Percentiles rank a stretch among this genome's conserved stretches.
These are phyloP conservation scores for Phytopythium montanum DNA, from an alignment of 352 stramenopile genomes.

Conservation along the genomic window DNA sequence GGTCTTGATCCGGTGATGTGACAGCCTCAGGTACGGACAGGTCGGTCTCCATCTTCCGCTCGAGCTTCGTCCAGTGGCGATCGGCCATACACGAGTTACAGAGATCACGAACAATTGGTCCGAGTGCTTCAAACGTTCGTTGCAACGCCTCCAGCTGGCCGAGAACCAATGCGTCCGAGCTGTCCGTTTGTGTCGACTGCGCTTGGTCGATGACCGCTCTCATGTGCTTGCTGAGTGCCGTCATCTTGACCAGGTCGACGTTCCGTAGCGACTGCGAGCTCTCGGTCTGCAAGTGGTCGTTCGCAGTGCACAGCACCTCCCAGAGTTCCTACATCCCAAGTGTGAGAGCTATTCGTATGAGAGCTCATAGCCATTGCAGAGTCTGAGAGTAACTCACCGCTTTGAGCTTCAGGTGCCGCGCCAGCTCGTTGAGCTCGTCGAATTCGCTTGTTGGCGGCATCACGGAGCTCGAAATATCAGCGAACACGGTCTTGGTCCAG, in stretches of 20 bases:
- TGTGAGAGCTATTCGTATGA: background rate
- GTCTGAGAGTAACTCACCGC: constrained; percentile 15
- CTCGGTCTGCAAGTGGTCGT: constrained; percentile 35
- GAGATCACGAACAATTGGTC: constrained; percentile 53
- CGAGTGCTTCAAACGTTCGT: constrained; percentile 38
- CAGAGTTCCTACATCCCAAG: constrained; percentile 38
- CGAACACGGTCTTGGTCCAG: constrained; percentile 7
- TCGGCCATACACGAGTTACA: constrained; percentile 53
- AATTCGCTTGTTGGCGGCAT: constrained; percentile 17
- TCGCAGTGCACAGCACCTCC: constrained; percentile 42
- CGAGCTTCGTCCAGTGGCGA: constrained; percentile 69
- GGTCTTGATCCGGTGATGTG: background rate
- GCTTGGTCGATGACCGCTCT: constrained; percentile 14
- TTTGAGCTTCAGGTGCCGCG: constrained; percentile 44
- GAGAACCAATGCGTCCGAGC: constrained; percentile 15
- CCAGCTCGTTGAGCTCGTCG: constrained; percentile 25
- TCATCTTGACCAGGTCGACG: constrained; percentile 44
- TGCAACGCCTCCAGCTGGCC: constrained; percentile 36
- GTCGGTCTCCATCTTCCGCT: constrained; percentile 59
- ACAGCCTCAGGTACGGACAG: constrained; percentile 13
- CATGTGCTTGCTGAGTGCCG: constrained; percentile 17
- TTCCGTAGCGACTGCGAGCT: constrained; percentile 32
- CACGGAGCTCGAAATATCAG: constrained; percentile 2
- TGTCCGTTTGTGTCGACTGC: background rate
- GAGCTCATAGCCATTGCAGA: background rate